Evolutionary conservation across 257 asterid species (phyloP).

Genomic region (Solanum lycopersicoides): DNA sequence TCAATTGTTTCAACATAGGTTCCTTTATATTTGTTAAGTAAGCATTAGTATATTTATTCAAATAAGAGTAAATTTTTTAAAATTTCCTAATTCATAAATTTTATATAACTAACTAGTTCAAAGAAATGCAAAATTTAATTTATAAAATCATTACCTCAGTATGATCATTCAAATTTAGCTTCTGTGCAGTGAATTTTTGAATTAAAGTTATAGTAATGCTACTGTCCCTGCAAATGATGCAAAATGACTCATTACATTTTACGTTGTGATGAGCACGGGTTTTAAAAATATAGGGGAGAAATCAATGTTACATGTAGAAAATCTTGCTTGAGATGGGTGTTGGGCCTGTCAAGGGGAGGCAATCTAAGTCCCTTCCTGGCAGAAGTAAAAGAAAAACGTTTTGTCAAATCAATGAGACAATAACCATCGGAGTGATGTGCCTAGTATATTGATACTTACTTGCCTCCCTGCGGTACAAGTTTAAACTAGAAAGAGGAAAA

Average conservation of each 20-base stretch:
- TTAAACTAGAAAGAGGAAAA: neutral
- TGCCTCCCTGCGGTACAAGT: neutral
- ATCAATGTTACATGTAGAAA: too few relatives aligned
- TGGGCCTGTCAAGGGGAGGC: neutral
- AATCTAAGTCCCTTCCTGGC: neutral
- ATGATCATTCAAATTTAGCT: neutral
- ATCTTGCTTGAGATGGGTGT: neutral
- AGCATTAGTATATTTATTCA: too few relatives aligned
- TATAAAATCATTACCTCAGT: neutral
- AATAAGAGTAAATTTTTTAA: too few relatives aligned
- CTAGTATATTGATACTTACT: neutral
- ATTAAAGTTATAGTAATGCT: neutral
- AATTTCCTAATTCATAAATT: too few relatives aligned
- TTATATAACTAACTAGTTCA: too few relatives aligned
- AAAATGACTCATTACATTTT: neutral
- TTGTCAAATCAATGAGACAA: neutral
- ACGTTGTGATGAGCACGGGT: too few relatives aligned
- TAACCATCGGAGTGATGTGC: neutral
- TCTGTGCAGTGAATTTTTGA: neutral
- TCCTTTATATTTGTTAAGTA: too few relatives aligned
- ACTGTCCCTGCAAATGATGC: neutral
- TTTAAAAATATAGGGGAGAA: too few relatives aligned
- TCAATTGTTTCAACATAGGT: too few relatives aligned
- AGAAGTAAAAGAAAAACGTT: neutral
- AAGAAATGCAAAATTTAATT: too few relatives aligned